Base-by-base conservation (phyloP, 2,329 filamentous ascomycete genomes). In the Aspergillus latus region DNA sequence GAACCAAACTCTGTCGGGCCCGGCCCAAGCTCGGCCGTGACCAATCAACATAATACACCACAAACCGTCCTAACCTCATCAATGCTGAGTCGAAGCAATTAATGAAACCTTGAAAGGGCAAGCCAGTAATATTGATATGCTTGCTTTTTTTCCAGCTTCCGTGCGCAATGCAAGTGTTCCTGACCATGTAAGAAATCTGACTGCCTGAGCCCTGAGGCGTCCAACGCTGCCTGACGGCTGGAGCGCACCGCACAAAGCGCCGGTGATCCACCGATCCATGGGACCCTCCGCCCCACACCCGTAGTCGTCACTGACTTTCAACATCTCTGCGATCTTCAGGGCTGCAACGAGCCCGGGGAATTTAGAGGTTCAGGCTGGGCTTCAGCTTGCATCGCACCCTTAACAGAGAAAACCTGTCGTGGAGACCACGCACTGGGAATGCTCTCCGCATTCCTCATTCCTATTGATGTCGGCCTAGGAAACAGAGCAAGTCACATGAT, bases 121-220 rank as follows among this genome's bases (percentile, higher is more conserved):
- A 16, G 9, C 39, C 29, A 49, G 47, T 42, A 52, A 29, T 54
- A 42, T 9, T 49, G 42, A 37, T n/a, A 47, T 53, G 5, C 26
- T 42, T 54, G 21, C 6, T 49, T 54, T 48, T 51, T 49, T 28
- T 21, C 49, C 30, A 52, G 30, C 45, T 54, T 51, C 51, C 45
- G 49, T 32, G 46, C 55, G 52, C 51, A 30, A 47, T 15, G 50
- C 49, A 56, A 54, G 49, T 54, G 62, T 64, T 62, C 62, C 62
- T 62, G 62, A 58, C 52, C 52, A 48, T 21, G 21, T 21, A n/a
- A 45, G 11, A 45, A 10, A 28, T 9, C 28, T 32, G 26, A 21
- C 13, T 37, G 43, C 43, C 43, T 45, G 43, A 45, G 11, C 10
- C 10, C n/a, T 45, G 26, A 40, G 43, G 43, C 21, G 46, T 54